phyloP scores from a whole-genome alignment of 2,329 filamentous ascomycete genomes.

The Botrytis paeoniae region DNA sequence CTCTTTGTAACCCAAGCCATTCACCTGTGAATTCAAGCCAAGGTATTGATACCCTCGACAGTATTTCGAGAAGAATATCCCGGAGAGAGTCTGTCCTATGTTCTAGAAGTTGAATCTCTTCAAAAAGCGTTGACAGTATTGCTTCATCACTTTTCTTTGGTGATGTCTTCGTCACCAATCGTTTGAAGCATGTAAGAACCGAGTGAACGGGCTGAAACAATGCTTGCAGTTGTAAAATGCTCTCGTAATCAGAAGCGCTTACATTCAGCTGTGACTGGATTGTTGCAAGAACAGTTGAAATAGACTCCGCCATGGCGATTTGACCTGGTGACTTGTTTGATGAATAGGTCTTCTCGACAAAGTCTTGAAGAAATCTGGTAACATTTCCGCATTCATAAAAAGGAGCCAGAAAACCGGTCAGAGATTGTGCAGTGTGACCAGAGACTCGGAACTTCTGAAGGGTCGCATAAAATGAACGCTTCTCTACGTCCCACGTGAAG shows the following conservation, averaged over 20 bases:
- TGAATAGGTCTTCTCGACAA: slow-evolving; percentile 35
- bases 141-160: slow-evolving; percentile 53
- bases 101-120: slow-evolving; percentile 61
- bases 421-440: slow-evolving; percentile 49
- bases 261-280: slow-evolving; percentile 36
- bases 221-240: slow-evolving; percentile 37
- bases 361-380: slow-evolving; percentile 34
- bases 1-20: slow-evolving; percentile 69
- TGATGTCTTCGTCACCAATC: slow-evolving; percentile 32
- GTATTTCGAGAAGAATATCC: slow-evolving; percentile 63
- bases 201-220: slow-evolving; percentile 36
- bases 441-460: slow-evolving; percentile 50
- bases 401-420: slow-evolving; percentile 43
- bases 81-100: slow-evolving; percentile 60
- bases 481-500: slow-evolving; percentile 58
- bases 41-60: slow-evolving; percentile 60
- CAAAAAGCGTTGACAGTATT: slow-evolving; percentile 59
- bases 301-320: slow-evolving; percentile 38
- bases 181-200: slow-evolving; percentile 36
- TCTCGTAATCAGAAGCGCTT: slow-evolving; percentile 30
- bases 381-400: slow-evolving; percentile 40
- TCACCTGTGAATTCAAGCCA: slow-evolving; percentile 67
- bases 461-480: slow-evolving; percentile 51
- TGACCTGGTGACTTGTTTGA: slow-evolving; percentile 32
- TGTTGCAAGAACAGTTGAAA: slow-evolving; percentile 40